Evolutionary conservation across 176 grass and related monocot genomes (phyloP), one percentile per base, ranked within the genome.

Genomic region (Bolboschoenus planiculmis): DNA sequence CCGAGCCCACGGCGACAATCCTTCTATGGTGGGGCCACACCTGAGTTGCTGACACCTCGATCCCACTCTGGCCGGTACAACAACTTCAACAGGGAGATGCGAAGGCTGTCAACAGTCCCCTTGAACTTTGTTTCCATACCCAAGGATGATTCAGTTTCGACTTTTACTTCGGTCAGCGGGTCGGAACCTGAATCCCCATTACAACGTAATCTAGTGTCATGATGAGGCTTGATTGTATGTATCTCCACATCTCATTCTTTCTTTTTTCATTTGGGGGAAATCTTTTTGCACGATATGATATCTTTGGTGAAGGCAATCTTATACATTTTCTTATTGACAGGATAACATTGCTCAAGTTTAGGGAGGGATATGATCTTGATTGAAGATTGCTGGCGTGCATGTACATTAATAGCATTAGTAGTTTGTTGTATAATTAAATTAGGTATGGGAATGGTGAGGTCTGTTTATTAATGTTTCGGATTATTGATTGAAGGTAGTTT

Each of bases 161-260:
- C 97, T 80, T 95, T 99, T 88, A 99, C 97, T 47, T 99, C 97
- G 34, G 84, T 99, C 74, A 99, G 97, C 48, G 97, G 93, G 60
- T 99, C 97, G 24, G 97, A 99, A 90, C 93, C 97, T 2, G 93
- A 99, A 86, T 99, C 93, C 26, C 92, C 87, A 26, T 92, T 87
- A 72, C 81, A 85, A 67, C 66, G 86, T 78, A 88, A 70, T 87
- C 73, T 84, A 23, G 29, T 57, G 42, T 2, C 55, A 27, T 64
- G 76, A 27, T 87, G 13, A 31, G 50, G 60, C 24, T 55, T 44
- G 14, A 80, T 39, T 48, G 42, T 82, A 58, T 43, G 85, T 10
- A 85, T 21, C 34, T 26, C 47, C 23, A 10, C 44, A 67, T 57
- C 11, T 65, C 14, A n/a, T 83, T 75, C 27, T 35, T 40, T 54